Evolutionary conservation across 2,329 filamentous ascomycete genomes (phyloP), one percentile per base, ranked within the genome.

Genomic region (Colletotrichum filicis): DNA sequence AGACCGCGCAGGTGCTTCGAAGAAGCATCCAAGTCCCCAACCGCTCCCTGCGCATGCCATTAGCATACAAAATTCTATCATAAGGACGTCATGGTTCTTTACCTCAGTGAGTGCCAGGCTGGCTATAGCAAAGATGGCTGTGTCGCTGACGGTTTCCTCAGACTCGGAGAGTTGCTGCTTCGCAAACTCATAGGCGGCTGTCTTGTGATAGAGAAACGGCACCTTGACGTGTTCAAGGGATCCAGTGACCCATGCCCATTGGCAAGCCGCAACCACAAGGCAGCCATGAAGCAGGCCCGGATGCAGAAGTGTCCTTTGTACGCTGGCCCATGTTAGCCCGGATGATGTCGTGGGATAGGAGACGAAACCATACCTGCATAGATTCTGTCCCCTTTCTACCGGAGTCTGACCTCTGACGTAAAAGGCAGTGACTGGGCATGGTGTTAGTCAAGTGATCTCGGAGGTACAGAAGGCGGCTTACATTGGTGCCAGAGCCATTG

Each of bases 181-280:
- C 61, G 85, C 84, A 71, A 85, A 86, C 66, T 84, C 82, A 76
- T 86, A 86, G 12, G 85, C 85, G 60, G 85, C 83, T 30, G 85
- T 79, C 74, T 86, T 86, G 76, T 86, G 84, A 69, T 86, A 85
- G 64, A 86, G 79, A 74, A 86, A 85, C 12, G 84, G 83, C 26
- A 86, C 79, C 75, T 83, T 82, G 75, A 85, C 84, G 64, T 83
- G 80, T 65, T 85, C 84, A 76, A 84, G 82, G 64, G 84, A 84
- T 35, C 84, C 84, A 2, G 82, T 85, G 58, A 84, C 81, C 85
- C 84, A 86, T 28, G 83, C 83, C 83, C 83, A 85, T 64, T 86
- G 85, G 64, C 85, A 82, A 28, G 83, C 83, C 24, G 85, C 85
- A 74, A 86, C 79, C 74, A 85, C 82, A 60, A 86, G 76, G 28